Percentiles rank a stretch among this genome's conserved stretches.
phyloP scores from a whole-genome alignment of 805 yeast species.

The Saturnispora besseyi region DNA sequence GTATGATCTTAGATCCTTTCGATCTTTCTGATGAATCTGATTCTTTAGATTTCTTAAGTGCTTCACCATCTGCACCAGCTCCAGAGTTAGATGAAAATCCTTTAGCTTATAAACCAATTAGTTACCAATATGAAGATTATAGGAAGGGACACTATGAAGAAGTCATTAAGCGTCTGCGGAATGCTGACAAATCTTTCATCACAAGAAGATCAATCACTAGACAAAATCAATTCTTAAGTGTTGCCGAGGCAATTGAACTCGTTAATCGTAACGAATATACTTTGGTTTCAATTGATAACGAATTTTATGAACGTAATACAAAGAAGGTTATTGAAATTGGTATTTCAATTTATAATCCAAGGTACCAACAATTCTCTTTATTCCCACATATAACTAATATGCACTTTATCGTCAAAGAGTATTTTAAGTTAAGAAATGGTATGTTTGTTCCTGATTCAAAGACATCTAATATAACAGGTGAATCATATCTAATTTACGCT shows the following conservation, averaged over 20 bases:
- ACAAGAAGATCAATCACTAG: background rate
- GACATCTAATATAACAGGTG: conserved; percentile 22
- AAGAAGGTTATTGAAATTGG: conserved; percentile 24
- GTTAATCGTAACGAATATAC: conserved; percentile 16
- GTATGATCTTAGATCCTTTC: conserved; percentile 1
- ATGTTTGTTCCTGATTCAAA: conserved; percentile 24
- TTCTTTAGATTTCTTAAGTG: background rate
- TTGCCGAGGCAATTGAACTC: conserved; percentile 20
- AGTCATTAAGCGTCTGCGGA: background rate
- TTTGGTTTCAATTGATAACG: conserved; percentile 25
- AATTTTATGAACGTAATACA: conserved; percentile 15
- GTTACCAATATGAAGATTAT: background rate
- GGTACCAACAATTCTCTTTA: conserved; percentile 20
- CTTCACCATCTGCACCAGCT: background rate
- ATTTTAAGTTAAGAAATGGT: conserved; percentile 15
- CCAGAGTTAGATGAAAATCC: conserved; percentile 1
- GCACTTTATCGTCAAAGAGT: conserved; percentile 23
- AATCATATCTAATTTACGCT: conserved; percentile 18
- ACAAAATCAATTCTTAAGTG: conserved; percentile 10
- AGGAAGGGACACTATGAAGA: background rate
- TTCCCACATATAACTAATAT: conserved; percentile 26
- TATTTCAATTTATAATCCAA: conserved; percentile 24
- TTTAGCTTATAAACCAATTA: background rate
- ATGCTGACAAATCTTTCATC: background rate
- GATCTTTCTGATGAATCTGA: background rate